phyloP scores from a whole-genome alignment of 225 moss, liverwort and hornwort species.

The Physcomitrellopsis africana region DNA sequence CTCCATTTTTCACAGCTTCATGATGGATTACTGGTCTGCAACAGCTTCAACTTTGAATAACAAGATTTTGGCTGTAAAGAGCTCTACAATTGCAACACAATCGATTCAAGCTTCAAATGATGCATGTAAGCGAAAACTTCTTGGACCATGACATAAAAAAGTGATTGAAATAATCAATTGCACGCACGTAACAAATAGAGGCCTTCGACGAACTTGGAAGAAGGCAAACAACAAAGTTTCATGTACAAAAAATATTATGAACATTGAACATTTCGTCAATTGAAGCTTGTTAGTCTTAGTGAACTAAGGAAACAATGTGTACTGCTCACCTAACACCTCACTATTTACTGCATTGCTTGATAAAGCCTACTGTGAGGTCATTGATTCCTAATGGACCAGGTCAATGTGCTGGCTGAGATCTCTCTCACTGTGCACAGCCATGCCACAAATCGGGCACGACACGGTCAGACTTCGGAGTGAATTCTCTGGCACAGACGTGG shows the following conservation, averaged over 20 bases:
- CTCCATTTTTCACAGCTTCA: neutral
- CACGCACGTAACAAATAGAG: neutral
- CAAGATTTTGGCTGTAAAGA: neutral
- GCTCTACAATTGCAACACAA: neutral
- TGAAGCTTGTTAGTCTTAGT: constrained; percentile 12
- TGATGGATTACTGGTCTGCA: neutral
- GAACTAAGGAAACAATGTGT: constrained; percentile 16
- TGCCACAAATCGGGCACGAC: constrained; percentile 97
- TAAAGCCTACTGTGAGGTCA: neutral
- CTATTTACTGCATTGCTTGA: neutral
- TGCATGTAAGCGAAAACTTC: neutral
- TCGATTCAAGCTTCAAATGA: neutral
- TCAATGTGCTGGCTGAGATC: constrained; percentile 95
- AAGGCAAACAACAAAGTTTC: constrained; percentile 12
- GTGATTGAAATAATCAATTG: neutral
- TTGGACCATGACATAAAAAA: neutral
- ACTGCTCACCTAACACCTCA: constrained; percentile 2
- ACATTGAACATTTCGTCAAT: constrained; percentile 30
- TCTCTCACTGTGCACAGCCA: constrained; percentile 97
- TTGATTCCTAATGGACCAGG: constrained; percentile 75
- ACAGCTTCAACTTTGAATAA: neutral
- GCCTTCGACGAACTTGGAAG: constrained; percentile 30
- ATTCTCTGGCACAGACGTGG: constrained; percentile 28
- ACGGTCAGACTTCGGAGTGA: constrained; percentile 66
- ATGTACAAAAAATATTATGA: constrained; percentile 1